Conservation (phyloP, 768 basidiomycete species). For the Suillus brevipes region DNA sequence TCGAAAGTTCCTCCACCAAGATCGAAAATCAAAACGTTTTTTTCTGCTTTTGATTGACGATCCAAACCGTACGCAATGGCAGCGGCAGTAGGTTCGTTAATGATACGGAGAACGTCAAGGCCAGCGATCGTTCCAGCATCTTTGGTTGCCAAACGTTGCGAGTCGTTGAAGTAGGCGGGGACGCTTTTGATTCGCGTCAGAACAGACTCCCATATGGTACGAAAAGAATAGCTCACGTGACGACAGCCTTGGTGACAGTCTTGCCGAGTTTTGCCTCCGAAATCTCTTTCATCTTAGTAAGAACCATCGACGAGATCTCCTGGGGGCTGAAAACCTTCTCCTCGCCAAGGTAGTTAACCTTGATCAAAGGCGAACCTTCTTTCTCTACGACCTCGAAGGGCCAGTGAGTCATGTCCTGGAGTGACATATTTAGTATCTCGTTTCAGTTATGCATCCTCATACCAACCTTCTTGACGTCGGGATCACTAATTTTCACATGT, state of each 20-base stretch:
- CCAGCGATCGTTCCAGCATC: conserved; percentile 98
- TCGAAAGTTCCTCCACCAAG: conserved; percentile 99
- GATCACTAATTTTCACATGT: conserved; percentile 55
- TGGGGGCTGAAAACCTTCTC: conserved; percentile 96
- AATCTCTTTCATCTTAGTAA: conserved; percentile 99
- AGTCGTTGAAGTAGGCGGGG: conserved; percentile 99
- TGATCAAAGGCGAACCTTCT: conserved; percentile 95
- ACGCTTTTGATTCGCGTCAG: conserved; percentile 48
- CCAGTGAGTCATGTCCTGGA: conserved; percentile 94
- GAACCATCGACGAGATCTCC: conserved; percentile 99
- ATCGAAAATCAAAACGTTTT: conserved; percentile 99
- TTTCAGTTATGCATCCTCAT: not conserved
- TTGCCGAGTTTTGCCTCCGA: conserved; percentile 99
- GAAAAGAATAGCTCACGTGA: conserved; percentile 71
- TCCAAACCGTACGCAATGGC: conserved; percentile 99
- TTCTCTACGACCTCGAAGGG: conserved; percentile 96
- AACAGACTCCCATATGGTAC: conserved; percentile 9
- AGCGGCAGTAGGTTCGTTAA: conserved; percentile 99
- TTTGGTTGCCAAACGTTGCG: conserved; percentile 98
- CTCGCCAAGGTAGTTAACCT: conserved; percentile 93
- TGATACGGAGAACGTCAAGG: conserved; percentile 99
- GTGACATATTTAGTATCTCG: conserved; percentile 8
- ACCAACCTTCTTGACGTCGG: conserved; percentile 83
- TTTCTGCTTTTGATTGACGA: conserved; percentile 91
- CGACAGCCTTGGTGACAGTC: conserved; percentile 97